Base-by-base conservation (phyloP, 106 monocot species). In the Allium sativum region DNA sequence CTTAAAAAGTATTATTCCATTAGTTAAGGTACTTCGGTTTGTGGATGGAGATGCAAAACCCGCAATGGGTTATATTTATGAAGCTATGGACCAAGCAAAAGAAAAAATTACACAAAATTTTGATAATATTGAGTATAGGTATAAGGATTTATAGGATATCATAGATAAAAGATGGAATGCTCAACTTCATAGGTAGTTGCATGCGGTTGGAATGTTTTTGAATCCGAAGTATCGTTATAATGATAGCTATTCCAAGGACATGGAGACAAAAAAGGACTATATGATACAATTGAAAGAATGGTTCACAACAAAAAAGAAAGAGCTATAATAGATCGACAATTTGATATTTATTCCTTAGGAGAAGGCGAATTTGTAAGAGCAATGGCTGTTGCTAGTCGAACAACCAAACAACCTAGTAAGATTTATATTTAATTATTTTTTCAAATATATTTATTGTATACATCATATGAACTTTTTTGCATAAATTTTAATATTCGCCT, bases 31-130 rank as follows among this genome's bases (percentile, higher is more conserved):
- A n/a, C 51, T 52, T 52, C 51, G 51, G 2, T 52, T 52, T 1
- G 51, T 52, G 31, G 51, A 52, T 52, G 51, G 51, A 13, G 51
- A 52, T 13, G n/a, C 14, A 52, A 52, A n/a, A 52, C 51, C 51
- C 12, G 51, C 51, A 12, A 52, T 52, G 51, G 51, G 51, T n/a
- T 52, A 52, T n/a, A 52, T 52, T 52, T 52, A 52, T 52, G 51
- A 52, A 52, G 51, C 51, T 13, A 52, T 52, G 51, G 51, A 52
- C 14, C 12, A 52, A n/a, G 51, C 51, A 1, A 52, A 52, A 52
- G 51, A 52, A 52, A 52, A 52, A 52, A 52, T 52, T 52, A 4
- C n/a, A n/a, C 2, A 52, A n/a, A 13, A 12, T 52, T 52, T 52
- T n/a, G n/a, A 52, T n/a, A 52, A 52, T n/a, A 4, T 13, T 52